phyloP scores from a whole-genome alignment of 805 yeast genomes.

The Ogataea pignaliae region DNA sequence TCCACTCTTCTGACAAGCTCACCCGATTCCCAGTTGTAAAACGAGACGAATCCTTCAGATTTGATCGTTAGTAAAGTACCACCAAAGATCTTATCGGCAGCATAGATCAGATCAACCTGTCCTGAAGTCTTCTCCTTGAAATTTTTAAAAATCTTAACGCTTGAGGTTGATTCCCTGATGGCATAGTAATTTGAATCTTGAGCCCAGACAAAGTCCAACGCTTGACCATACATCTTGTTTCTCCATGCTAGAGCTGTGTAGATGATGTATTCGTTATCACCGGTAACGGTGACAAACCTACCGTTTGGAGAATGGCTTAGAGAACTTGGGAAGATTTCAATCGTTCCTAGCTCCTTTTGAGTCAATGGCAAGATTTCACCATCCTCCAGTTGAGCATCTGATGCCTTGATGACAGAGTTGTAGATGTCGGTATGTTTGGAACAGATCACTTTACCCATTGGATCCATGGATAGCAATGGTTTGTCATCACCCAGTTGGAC shows the following conservation, averaged over 20 bases:
- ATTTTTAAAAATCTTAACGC: constrained; percentile 72
- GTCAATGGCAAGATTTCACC: constrained; percentile 76
- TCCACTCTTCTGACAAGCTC: constrained; percentile 81
- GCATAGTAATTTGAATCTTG: constrained; percentile 86
- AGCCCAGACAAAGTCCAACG: constrained; percentile 92
- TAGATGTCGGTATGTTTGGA: constrained; percentile 87
- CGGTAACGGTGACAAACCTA: constrained; percentile 92
- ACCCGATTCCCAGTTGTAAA: constrained; percentile 94
- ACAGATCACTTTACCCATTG: constrained; percentile 87
- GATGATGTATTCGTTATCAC: constrained; percentile 96
- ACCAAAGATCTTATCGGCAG: constrained; percentile 77
- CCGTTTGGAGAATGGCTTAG: constrained; percentile 95
- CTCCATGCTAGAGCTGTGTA: constrained; percentile 98
- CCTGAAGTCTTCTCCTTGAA: constrained; percentile 73
- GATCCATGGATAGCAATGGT: constrained; percentile 91
- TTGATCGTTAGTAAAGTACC: constrained; percentile 87
- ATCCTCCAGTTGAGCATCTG: constrained; percentile 63
- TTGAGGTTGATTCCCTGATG: constrained; percentile 61
- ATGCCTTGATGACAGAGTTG: constrained; percentile 69
- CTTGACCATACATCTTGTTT: constrained; percentile 87
- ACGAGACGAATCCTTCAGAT: constrained; percentile 78
- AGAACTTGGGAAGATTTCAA: constrained; percentile 87
- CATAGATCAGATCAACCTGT: constrained; percentile 60
- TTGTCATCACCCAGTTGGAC: constrained; percentile 89
- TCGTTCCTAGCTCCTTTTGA: constrained; percentile 88